These are phyloP conservation scores for Mortierella polycephala DNA, from an alignment of 371 early-diverging fungal species.

Conservation along the genomic window DNA sequence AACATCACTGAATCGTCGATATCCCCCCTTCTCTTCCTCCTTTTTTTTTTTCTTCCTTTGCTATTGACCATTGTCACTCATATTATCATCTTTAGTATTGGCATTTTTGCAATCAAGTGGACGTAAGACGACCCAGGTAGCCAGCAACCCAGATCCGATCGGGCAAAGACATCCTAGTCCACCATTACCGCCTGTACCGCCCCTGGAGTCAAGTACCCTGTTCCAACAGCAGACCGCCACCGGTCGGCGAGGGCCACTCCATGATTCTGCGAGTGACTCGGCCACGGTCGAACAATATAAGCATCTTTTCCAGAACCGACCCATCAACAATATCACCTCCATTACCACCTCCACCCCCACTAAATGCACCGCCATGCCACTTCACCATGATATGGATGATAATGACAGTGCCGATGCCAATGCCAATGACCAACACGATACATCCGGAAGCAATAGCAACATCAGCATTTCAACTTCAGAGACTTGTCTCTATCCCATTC, in stretches of 20 bases:
- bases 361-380: neutral
- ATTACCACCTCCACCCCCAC: neutral
- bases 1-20: too few species aligned
- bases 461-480: neutral
- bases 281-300: constrained; percentile 23
- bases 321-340: constrained; percentile 16
- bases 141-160: constrained; percentile 4
- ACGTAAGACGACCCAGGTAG: constrained; percentile 6
- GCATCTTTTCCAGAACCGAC: constrained; percentile 34
- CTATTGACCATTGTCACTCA: neutral
- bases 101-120: constrained; percentile 34
- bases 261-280: constrained; percentile 9
- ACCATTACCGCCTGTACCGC: too few species aligned
- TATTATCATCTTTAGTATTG: constrained; percentile 9
- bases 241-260: constrained; percentile 3
- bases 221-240: constrained; percentile 3
- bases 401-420: neutral
- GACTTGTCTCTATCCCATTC: too few species aligned
- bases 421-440: neutral
- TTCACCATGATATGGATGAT: neutral
- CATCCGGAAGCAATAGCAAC: neutral
- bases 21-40: neutral
- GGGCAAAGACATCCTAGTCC: too few species aligned
- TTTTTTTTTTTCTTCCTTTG: neutral
- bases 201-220: too few species aligned